A percentile compares a stretch with the other conserved stretches of the same genome.
These are phyloP conservation scores for Tilletia caries DNA, from an alignment of 1,284 basidiomycete genomes.

Conservation along the genomic window DNA sequence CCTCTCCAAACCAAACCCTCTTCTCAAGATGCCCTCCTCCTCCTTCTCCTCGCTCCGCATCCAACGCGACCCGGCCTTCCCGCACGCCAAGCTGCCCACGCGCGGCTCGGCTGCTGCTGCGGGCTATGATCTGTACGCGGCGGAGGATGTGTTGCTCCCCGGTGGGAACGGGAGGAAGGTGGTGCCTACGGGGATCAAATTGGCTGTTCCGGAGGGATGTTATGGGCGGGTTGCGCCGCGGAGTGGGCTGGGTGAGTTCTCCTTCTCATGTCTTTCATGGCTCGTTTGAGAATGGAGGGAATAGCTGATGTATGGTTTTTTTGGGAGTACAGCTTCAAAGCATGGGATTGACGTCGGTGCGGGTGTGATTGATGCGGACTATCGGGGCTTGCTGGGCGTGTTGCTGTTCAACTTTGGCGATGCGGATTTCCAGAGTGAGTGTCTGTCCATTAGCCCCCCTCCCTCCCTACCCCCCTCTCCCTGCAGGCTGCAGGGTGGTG, in stretches of 20 bases:
- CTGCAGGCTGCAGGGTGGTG: too few species aligned
- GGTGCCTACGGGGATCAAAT: conserved; percentile 81
- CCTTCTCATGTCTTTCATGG: neutral
- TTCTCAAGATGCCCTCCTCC: neutral
- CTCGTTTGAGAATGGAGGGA: too few species aligned
- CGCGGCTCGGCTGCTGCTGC: conserved; percentile 81
- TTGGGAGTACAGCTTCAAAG: conserved; percentile 69
- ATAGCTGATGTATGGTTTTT: neutral
- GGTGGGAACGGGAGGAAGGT: conserved; percentile 70
- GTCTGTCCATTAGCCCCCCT: neutral
- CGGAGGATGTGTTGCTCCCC: conserved; percentile 40
- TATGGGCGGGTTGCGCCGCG: conserved; percentile 95
- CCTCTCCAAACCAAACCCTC: neutral
- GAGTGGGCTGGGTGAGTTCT: conserved; percentile 75
- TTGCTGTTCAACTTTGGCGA: conserved; percentile 85
- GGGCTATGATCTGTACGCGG: conserved; percentile 92
- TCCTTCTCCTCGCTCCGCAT: conserved; percentile 63
- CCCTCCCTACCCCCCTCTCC: neutral
- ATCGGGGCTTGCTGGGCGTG: conserved; percentile 87
- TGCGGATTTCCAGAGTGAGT: conserved; percentile 76
- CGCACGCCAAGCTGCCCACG: conserved; percentile 78
- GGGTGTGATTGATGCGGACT: conserved; percentile 93
- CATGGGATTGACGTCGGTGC: conserved; percentile 96
- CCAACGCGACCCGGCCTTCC: conserved; percentile 68
- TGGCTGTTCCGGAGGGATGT: conserved; percentile 85